Evolutionary conservation across 345 rosid species (phyloP).

Genomic region (Diplotaxis tenuifolia): DNA sequence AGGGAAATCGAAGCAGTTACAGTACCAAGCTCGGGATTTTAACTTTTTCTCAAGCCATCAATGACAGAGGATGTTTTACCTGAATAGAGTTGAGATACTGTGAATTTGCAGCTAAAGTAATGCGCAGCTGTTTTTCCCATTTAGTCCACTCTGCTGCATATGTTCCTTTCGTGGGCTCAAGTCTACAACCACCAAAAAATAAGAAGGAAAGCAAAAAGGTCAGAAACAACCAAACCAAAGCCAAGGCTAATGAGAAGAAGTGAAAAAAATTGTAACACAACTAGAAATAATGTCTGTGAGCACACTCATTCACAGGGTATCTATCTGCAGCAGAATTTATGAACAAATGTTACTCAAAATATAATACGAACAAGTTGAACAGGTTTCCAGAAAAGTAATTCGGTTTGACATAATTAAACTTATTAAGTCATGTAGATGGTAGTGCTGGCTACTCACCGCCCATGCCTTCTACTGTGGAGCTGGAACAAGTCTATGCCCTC

Average conservation of each 20-base stretch:
- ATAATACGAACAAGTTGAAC: too few relatives aligned
- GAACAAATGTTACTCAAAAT: background rate
- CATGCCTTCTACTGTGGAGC: conserved; percentile 71
- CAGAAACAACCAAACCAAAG: conserved; percentile 4
- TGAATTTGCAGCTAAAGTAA: conserved; percentile 45
- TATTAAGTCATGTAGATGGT: too few relatives aligned
- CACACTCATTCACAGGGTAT: conserved; percentile 11
- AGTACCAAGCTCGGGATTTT: background rate
- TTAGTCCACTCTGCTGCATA: conserved; percentile 73
- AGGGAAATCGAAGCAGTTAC: background rate
- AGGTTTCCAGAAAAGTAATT: too few relatives aligned
- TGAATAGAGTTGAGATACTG: conserved; percentile 72
- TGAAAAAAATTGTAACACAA: background rate
- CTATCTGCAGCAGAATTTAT: too few relatives aligned
- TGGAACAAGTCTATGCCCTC: conserved; percentile 81
- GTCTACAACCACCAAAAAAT: conserved; percentile 51
- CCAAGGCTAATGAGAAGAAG: background rate
- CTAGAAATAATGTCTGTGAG: background rate
- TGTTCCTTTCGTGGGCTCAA: conserved; percentile 73
- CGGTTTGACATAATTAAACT: too few relatives aligned
- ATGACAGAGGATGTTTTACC: conserved; percentile 45
- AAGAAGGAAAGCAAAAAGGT: conserved; percentile 6
- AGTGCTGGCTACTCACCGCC: conserved; percentile 62
- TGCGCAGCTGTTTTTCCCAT: conserved; percentile 80
- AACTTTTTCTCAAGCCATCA: background rate